phyloP scores from a whole-genome alignment of 257 asterid species.

The Marsdenia floribunda region DNA sequence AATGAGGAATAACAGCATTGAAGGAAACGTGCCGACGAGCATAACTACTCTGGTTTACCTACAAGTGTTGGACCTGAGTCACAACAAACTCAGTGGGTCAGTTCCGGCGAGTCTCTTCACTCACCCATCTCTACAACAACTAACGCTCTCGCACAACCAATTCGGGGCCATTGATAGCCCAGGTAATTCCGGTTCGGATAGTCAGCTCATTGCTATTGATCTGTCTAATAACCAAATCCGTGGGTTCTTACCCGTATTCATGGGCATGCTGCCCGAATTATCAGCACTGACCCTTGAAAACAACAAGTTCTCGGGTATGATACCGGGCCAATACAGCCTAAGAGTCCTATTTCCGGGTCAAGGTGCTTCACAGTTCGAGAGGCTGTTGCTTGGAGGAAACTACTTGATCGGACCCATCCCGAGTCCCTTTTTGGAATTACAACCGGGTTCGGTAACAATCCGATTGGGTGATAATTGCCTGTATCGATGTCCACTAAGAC shows the following conservation, averaged over 20 bases:
- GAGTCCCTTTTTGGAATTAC: slow-evolving; percentile 51
- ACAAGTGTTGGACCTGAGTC: slow-evolving; percentile 75
- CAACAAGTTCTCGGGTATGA: slow-evolving; percentile 57
- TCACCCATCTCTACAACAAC: slow-evolving; percentile 67
- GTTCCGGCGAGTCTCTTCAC: slow-evolving; percentile 62
- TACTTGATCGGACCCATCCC: slow-evolving; percentile 76
- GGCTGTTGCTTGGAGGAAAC: slow-evolving; percentile 80
- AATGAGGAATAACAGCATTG: slow-evolving; percentile 50
- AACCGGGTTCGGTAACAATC: slow-evolving; percentile 65
- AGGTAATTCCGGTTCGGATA: slow-evolving; percentile 28
- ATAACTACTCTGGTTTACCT: slow-evolving; percentile 24
- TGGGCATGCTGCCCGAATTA: slow-evolving; percentile 62
- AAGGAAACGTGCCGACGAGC: slow-evolving; percentile 43
- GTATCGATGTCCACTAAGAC: slow-evolving; percentile 72
- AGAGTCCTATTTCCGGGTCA: slow-evolving; percentile 44
- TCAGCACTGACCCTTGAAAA: slow-evolving; percentile 64
- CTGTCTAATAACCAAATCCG: slow-evolving; percentile 53
- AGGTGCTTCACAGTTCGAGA: slow-evolving; percentile 46
- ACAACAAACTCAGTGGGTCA: slow-evolving; percentile 57
- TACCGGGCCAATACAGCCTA: slow-evolving; percentile 49
- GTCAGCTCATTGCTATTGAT: slow-evolving; percentile 68
- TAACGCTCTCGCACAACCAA: slow-evolving; percentile 52
- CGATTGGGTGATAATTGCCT: slow-evolving; percentile 77
- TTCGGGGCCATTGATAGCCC: slow-evolving; percentile 53
- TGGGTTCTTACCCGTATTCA: slow-evolving; percentile 73